phyloP scores from a whole-genome alignment of 2,329 filamentous ascomycete genomes.

The Shiraia sp. region DNA sequence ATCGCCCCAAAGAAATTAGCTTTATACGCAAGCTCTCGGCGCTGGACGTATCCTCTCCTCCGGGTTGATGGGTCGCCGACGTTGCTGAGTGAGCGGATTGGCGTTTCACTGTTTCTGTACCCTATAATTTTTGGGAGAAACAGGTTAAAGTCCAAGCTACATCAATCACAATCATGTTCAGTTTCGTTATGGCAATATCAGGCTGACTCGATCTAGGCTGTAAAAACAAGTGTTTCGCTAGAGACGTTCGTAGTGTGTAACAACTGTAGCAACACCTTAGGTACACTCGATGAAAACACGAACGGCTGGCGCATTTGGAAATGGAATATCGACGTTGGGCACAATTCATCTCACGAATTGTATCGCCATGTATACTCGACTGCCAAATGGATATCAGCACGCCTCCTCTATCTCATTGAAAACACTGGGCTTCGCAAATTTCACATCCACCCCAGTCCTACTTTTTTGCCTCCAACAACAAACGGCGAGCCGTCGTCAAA shows the following conservation, averaged over 20 bases:
- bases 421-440: slow-evolving; percentile 61
- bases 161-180: slow-evolving; percentile 13
- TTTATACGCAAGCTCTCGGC: slow-evolving; percentile 28
- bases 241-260: slow-evolving; percentile 39
- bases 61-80: slow-evolving; percentile 33
- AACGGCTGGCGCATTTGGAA: slow-evolving; percentile 57
- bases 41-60: slow-evolving; percentile 33
- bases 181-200: background rate
- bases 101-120: slow-evolving; percentile 38
- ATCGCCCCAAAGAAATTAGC: slow-evolving; percentile 56
- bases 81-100: slow-evolving; percentile 32
- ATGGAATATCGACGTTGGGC: slow-evolving; percentile 46
- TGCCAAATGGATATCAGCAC: slow-evolving; percentile 57
- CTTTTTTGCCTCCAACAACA: background rate
- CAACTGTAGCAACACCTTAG: slow-evolving; percentile 43
- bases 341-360: slow-evolving; percentile 4
- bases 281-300: slow-evolving; percentile 47
- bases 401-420: slow-evolving; percentile 60
- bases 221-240: slow-evolving; percentile 4
- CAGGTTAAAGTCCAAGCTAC: slow-evolving; percentile 40
- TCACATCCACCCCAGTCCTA: slow-evolving; percentile 49
- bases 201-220: slow-evolving; percentile 16
- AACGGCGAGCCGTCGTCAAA: background rate
- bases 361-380: slow-evolving; percentile 21
- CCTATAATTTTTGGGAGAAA: slow-evolving; percentile 37